phyloP scores from a whole-genome alignment of 1,284 basidiomycete genomes.

The Cutaneotrichosporon sp. region DNA sequence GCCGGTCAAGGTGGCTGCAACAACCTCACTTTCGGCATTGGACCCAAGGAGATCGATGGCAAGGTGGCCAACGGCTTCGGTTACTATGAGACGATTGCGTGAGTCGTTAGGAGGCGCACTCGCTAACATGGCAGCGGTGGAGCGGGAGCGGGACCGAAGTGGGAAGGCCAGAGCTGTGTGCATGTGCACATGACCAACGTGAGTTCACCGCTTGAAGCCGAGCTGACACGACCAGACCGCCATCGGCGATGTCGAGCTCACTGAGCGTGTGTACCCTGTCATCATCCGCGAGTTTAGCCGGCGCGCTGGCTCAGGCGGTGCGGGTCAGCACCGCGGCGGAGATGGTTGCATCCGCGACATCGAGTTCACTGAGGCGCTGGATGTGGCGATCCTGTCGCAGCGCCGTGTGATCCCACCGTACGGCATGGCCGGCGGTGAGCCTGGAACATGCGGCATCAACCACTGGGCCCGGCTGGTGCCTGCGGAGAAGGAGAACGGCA shows the following conservation, averaged over 20 bases:
- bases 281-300: conserved; percentile 80
- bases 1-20: conserved; percentile 82
- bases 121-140: conserved; percentile 62
- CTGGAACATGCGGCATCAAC: conserved; percentile 76
- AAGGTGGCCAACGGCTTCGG: conserved; percentile 73
- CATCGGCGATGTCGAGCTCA: conserved; percentile 47
- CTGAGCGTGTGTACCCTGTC: conserved; percentile 67
- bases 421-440: conserved; percentile 81
- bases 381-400: conserved; percentile 75
- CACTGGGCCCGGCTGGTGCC: conserved; percentile 63
- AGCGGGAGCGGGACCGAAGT: conserved; percentile 83
- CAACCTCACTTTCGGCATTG: conserved; percentile 77
- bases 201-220: background rate
- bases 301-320: conserved; percentile 66
- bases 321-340: conserved; percentile 78
- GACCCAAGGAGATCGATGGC: conserved; percentile 72
- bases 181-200: conserved; percentile 43
- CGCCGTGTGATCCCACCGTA: conserved; percentile 86
- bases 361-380: conserved; percentile 78
- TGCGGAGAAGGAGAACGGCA: conserved; percentile 8
- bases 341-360: conserved; percentile 87
- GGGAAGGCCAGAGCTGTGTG: conserved; percentile 67
- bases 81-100: conserved; percentile 92
- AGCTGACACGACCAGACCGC: conserved; percentile 23
- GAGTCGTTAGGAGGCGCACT: background rate